Evolutionary conservation across 257 asterid species (phyloP), one percentile per base, ranked within the genome.

Genomic region (Rauvolfia tetraphylla): DNA sequence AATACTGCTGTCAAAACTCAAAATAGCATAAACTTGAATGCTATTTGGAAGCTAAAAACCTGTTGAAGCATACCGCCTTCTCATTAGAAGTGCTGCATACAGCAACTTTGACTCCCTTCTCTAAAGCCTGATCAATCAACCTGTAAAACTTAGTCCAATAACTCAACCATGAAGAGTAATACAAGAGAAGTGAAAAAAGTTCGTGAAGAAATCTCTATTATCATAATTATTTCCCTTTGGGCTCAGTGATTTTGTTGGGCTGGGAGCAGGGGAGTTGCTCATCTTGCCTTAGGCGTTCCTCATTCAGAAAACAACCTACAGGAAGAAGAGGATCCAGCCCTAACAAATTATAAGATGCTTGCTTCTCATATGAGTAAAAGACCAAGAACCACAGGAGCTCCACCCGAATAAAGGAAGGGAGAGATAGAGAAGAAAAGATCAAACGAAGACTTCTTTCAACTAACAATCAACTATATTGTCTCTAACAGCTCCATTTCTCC

Each of bases 41-140:
- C 65, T 68, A 78, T 76, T 72, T 29, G 68, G 80, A 82, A 77
- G 82, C 48, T 73, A 76, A 73, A 86, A 87, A 86, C 91, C 90
- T 84, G 93, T 75, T 83, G 68, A 79, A 76, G 83, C 98, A 88
- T 94, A 94, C 98, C 97, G 98, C 97, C 95, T 94, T 94, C 88
- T 94, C 98, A 83, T 94, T 94, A 56, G 98, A 94, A 69, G 98
- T 94, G 86, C 98, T 94, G 91, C 98, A 94, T 2, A 94, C 97
- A 76, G 97, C 98, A 82, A 94, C 98, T 74, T 88, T 88, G 49
- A 94, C 90, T 75, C 90, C 96, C 54, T 79, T 89, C 53, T 81
- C 89, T 36, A 92, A 84, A 76, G 98, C 98, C 86, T 94, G 98
- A 73, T 94, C 98, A 38, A 94, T 72, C 83, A 94, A 84, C 87